phyloP scores from a whole-genome alignment of 257 asterid species.

The Verbascum thapsus region DNA sequence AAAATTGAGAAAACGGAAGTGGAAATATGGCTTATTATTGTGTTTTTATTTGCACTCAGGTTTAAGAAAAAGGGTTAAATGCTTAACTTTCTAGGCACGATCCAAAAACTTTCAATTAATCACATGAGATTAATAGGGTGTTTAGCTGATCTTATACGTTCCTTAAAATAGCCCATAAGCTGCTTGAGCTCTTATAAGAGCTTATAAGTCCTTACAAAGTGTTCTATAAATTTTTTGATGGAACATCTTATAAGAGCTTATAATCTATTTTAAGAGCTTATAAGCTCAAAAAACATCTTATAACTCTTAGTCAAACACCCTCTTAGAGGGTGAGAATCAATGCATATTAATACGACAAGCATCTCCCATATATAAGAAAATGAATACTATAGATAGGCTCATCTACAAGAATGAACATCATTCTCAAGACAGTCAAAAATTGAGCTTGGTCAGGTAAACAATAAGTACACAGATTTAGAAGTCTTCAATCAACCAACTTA shows the following conservation, averaged over 20 bases:
- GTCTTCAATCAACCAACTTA: background rate
- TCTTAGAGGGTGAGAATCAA: too few species aligned
- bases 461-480: background rate
- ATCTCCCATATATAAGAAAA: background rate
- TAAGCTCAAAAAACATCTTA: too few species aligned
- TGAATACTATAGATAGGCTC: background rate
- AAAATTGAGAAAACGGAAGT: too few species aligned
- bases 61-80: background rate
- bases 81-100: background rate
- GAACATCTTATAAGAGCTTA: too few species aligned
- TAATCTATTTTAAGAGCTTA: too few species aligned
- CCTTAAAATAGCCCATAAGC: too few species aligned
- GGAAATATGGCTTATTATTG: background rate
- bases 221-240: too few species aligned
- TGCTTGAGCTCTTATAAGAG: too few species aligned
- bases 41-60: background rate
- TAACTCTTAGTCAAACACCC: too few species aligned
- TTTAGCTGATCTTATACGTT: too few species aligned
- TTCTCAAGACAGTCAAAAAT: background rate
- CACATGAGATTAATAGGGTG: background rate
- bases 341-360: too few species aligned
- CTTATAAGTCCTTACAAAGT: too few species aligned
- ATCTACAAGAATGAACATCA: background rate
- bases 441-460: background rate
- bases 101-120: constrained; percentile 3